phyloP scores from a whole-genome alignment of 2,329 filamentous ascomycete species.

The Alternaria brassicae region DNA sequence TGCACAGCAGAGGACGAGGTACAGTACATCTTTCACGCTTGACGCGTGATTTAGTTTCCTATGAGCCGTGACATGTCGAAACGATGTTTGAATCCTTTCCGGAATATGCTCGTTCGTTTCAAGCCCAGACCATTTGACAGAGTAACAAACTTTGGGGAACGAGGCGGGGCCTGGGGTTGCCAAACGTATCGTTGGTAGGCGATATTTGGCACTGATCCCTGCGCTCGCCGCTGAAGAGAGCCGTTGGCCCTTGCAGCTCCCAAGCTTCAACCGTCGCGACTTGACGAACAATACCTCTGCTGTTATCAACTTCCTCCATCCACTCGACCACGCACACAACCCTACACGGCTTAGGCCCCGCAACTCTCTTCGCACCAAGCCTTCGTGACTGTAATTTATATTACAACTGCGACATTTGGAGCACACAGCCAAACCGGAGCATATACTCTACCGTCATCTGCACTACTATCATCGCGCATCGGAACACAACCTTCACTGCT shows the following conservation, averaged over 20 bases:
- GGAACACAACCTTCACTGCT: not conserved
- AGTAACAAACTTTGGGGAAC: conserved; percentile 2
- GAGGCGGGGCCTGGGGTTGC: not conserved
- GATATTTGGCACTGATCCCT: conserved; percentile 16
- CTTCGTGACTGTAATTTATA: not conserved
- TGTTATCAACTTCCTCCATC: not conserved
- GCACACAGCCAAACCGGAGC: not conserved
- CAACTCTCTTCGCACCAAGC: not conserved
- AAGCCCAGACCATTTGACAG: not conserved
- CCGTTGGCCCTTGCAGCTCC: conserved; percentile 15
- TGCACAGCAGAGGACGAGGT: conserved; percentile 11
- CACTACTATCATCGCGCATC: not conserved
- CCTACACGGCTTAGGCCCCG: not conserved
- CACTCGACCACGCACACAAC: not conserved
- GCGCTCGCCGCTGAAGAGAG: conserved; percentile 28
- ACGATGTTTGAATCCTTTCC: not conserved
- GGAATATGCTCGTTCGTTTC: not conserved
- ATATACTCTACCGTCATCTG: not conserved
- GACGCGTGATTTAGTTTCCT: not conserved
- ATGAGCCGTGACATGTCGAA: not conserved
- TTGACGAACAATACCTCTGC: conserved; percentile 10
- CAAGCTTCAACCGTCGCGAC: conserved; percentile 13
- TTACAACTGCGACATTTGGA: not conserved
- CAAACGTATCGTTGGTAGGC: not conserved
- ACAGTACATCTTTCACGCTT: conserved; percentile 3